These are phyloP conservation scores for Aphanomyces stellatus DNA, from an alignment of 352 stramenopile genomes.

Conservation along the genomic window DNA sequence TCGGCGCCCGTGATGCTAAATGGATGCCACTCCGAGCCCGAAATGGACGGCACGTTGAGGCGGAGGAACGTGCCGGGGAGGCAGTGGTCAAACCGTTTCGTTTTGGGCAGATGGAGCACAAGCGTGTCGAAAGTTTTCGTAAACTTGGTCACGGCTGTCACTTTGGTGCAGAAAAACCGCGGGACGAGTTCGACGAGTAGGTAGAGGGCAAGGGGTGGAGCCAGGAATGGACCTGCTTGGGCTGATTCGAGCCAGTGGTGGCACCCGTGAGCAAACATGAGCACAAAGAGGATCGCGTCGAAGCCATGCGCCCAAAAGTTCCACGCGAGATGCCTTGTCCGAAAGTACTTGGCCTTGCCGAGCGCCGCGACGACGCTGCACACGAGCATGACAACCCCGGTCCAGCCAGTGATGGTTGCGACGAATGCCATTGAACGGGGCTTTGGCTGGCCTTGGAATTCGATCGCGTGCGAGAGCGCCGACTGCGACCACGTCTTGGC, in stretches of 20 bases:
- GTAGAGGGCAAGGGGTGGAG: constrained; percentile 24
- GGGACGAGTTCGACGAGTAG: constrained; percentile 25
- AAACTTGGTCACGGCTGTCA: not conserved
- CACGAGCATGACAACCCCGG: constrained; percentile 29
- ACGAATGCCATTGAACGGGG: constrained; percentile 8
- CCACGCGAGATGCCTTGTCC: constrained; percentile 15
- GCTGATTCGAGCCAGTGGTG: not conserved
- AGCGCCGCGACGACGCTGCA: constrained; percentile 23
- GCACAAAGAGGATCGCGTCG: not conserved
- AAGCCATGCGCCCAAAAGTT: not conserved
- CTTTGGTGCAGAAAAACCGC: constrained; percentile 20
- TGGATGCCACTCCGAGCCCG: constrained; percentile 61
- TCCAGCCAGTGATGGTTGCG: constrained; percentile 29
- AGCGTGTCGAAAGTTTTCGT: constrained; percentile 17
- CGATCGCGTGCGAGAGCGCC: not conserved
- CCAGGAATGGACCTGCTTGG: constrained; percentile 19
- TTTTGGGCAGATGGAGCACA: constrained; percentile 28
- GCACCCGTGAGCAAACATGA: not conserved
- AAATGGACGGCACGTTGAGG: constrained; percentile 44
- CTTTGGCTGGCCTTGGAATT: not conserved
- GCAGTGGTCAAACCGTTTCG: constrained; percentile 24
- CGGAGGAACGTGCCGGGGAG: constrained; percentile 42
- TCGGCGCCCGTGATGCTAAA: constrained; percentile 52
- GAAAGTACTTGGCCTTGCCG: constrained; percentile 21
- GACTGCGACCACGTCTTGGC: not conserved